These are phyloP conservation scores for Euphorbia lathyris DNA, from an alignment of 345 rosid species.

Conservation along the genomic window DNA sequence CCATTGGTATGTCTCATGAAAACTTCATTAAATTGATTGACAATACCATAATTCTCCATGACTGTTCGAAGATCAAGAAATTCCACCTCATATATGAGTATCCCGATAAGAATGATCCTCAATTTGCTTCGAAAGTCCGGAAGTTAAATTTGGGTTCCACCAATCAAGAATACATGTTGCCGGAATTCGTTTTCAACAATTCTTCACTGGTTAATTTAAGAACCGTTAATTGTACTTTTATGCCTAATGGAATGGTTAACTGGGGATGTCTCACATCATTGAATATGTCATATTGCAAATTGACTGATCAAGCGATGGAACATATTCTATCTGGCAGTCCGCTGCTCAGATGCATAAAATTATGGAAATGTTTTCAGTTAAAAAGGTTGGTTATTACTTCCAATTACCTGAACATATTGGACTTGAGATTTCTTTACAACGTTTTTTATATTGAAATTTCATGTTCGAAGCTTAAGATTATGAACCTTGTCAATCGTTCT, in stretches of 20 bases:
- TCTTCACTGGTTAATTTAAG: not conserved
- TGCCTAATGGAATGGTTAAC: not conserved
- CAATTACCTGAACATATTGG: not conserved
- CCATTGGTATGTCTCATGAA: not conserved
- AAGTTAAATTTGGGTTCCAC: not conserved
- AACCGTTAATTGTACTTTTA: not conserved
- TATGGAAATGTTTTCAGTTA: not conserved
- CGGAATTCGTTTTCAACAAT: not conserved
- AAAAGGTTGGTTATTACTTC: not conserved
- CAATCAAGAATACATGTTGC: not conserved
- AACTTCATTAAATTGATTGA: not conserved
- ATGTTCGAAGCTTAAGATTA: not conserved
- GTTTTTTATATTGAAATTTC: not conserved
- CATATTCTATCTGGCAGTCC: slow-evolving; percentile 13
- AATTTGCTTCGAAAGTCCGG: not conserved
- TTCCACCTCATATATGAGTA: not conserved
- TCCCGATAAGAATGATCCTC: too few relatives aligned
- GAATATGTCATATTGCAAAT: not conserved
- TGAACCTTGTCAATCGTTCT: not conserved
- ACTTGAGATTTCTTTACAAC: not conserved
- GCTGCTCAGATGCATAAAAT: not conserved
- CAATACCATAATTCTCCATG: not conserved
- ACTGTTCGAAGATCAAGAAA: not conserved
- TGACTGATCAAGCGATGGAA: not conserved
- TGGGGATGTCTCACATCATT: not conserved